phyloP scores from a whole-genome alignment of 2,329 filamentous ascomycete genomes.

The Neoascochyta sp. region DNA sequence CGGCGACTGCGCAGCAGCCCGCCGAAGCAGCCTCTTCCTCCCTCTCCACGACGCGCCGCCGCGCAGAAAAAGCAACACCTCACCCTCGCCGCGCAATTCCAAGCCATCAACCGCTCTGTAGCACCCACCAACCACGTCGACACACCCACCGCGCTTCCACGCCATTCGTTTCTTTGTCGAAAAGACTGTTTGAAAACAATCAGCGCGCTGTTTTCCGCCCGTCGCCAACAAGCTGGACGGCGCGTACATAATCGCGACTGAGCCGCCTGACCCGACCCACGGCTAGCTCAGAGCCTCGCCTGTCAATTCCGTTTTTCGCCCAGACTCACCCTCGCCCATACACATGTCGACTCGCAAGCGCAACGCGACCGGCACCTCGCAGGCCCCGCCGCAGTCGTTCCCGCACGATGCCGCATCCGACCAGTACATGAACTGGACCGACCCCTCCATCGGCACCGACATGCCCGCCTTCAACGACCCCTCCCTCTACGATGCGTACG shows the following conservation, averaged over 20 bases:
- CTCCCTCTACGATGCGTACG: slow-evolving; percentile 34
- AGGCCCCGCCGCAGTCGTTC: slow-evolving; percentile 51
- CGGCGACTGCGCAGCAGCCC: too few relatives aligned
- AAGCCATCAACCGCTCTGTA: too few relatives aligned
- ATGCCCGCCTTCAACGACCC: slow-evolving; percentile 37
- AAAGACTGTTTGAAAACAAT: slow-evolving; percentile 15
- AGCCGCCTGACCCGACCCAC: slow-evolving; percentile 1
- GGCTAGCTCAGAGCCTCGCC: not conserved
- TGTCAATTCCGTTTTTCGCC: not conserved
- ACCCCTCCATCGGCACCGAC: slow-evolving; percentile 20
- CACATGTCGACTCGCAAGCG: slow-evolving; percentile 58
- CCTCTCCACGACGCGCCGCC: too few relatives aligned
- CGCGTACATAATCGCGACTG: slow-evolving; percentile 12
- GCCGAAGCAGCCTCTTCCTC: too few relatives aligned
- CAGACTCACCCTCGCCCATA: slow-evolving; percentile 2
- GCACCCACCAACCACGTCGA: too few relatives aligned
- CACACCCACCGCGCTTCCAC: too few relatives aligned
- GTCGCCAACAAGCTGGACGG: slow-evolving; percentile 10
- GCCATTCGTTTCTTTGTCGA: slow-evolving; percentile 17
- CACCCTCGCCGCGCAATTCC: too few relatives aligned
- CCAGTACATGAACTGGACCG: slow-evolving; percentile 38
- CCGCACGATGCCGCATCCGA: slow-evolving; percentile 44
- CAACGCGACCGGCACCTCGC: slow-evolving; percentile 65
- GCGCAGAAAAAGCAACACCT: too few relatives aligned
- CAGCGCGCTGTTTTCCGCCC: slow-evolving; percentile 10